These are phyloP conservation scores for Taphrina sp. DNA, from an alignment of 1,139 yeast genomes.

Conservation along the genomic window DNA sequence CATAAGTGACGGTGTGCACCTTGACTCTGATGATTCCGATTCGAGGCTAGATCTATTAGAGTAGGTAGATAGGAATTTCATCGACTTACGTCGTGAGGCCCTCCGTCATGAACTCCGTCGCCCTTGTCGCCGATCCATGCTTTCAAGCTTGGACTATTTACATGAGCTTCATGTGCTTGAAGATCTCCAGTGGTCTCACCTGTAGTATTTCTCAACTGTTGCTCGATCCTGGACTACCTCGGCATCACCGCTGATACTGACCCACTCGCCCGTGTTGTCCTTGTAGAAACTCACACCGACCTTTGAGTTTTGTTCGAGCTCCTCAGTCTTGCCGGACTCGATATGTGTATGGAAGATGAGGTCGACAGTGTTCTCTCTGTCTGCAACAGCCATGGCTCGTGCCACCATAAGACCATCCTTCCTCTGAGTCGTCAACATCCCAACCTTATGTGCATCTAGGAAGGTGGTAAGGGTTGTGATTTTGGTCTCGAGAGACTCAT, in stretches of 20 bases:
- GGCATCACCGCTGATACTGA: conserved; percentile 74
- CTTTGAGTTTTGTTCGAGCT: conserved; percentile 59
- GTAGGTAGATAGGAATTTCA: conserved; percentile 39
- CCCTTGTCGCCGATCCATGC: conserved; percentile 69
- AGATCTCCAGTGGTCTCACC: too few species aligned
- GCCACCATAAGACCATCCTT: conserved; percentile 29
- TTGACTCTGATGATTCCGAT: conserved; percentile 37
- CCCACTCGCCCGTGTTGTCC: conserved; percentile 91
- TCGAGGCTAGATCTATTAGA: conserved; percentile 41
- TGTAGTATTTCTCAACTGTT: conserved; percentile 42
- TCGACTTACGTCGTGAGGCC: conserved; percentile 23
- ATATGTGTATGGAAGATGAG: conserved; percentile 37
- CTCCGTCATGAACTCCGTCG: conserved; percentile 32
- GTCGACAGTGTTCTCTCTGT: conserved; percentile 37
- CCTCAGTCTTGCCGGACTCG: conserved; percentile 36
- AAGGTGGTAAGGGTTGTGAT: conserved; percentile 11
- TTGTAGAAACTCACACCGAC: conserved; percentile 73
- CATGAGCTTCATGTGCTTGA: too few species aligned
- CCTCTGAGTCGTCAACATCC: conserved; percentile 33
- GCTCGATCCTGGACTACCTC: conserved; percentile 35
- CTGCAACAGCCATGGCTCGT: conserved; percentile 45
- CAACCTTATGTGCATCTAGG: conserved; percentile 31
- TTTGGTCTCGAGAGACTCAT: conserved; percentile 21
- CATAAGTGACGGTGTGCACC: conserved; percentile 36
- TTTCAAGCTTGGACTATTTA: conserved; percentile 72